These are phyloP conservation scores for Ustilago curta DNA, from an alignment of 1,284 basidiomycete species.

Conservation along the genomic window DNA sequence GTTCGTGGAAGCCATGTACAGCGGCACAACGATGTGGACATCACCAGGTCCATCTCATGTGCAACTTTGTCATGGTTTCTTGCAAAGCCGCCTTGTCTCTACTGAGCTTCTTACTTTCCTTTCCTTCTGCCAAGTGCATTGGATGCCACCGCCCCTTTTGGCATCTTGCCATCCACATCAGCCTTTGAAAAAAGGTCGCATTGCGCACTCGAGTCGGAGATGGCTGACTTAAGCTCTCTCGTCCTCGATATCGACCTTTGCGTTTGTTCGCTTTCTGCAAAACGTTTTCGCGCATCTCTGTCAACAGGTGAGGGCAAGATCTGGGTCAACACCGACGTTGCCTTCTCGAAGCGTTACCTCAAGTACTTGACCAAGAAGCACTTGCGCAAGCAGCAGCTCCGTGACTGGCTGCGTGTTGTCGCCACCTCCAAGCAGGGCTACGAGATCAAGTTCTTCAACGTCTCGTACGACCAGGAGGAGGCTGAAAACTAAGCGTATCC, in stretches of 20 bases:
- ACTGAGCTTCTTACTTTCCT: not conserved
- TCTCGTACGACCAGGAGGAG: constrained; percentile 67
- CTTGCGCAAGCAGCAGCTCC: constrained; percentile 68
- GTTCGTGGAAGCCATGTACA: not conserved
- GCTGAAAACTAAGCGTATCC: constrained; percentile 41
- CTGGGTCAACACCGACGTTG: constrained; percentile 70
- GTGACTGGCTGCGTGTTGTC: constrained; percentile 70
- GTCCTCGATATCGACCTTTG: constrained; percentile 49
- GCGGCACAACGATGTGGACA: not conserved
- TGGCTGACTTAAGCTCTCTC: constrained; percentile 53
- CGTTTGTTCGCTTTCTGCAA: constrained; percentile 7
- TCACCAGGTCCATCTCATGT: not conserved
- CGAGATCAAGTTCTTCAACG: constrained; percentile 71
- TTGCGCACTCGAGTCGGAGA: constrained; percentile 51
- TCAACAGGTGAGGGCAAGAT: constrained; percentile 70
- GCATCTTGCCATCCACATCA: not conserved
- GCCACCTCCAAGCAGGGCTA: constrained; percentile 70
- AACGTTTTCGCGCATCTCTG: constrained; percentile 19
- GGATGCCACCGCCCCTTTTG: not conserved
- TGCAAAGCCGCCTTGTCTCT: not conserved
- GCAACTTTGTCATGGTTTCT: not conserved
- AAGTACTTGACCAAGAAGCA: constrained; percentile 72
- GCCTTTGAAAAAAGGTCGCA: constrained; percentile 21
- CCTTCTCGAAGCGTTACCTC: constrained; percentile 71
- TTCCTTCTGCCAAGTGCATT: not conserved